Evolutionary conservation across 345 rosid species (phyloP).

Genomic region (Eucalyptus pauciflora): DNA sequence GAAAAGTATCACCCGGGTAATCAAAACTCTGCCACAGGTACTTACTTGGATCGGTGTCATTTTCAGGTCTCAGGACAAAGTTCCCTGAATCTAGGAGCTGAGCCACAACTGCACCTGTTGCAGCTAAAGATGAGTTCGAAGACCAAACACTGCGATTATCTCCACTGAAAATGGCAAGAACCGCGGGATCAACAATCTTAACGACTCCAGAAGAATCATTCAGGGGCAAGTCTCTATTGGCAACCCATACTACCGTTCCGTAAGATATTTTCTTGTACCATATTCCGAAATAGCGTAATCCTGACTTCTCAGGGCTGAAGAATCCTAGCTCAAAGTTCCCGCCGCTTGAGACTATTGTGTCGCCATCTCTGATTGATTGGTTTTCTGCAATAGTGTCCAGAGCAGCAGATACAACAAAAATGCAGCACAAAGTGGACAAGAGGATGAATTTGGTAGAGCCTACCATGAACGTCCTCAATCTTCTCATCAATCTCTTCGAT

Average conservation of each 20-base stretch:
- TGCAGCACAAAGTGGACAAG: neutral
- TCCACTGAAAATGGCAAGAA: slow-evolving; percentile 2
- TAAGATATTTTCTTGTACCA: slow-evolving; percentile 15
- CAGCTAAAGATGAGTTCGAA: slow-evolving; percentile 1
- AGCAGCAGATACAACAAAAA: neutral
- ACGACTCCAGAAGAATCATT: slow-evolving; percentile 7
- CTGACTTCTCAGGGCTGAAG: slow-evolving; percentile 9
- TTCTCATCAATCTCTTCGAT: neutral
- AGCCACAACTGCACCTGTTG: slow-evolving; percentile 2
- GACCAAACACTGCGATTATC: slow-evolving; percentile 8
- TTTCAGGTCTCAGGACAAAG: slow-evolving; percentile 19
- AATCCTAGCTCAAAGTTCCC: slow-evolving; percentile 27
- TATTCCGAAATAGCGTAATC: slow-evolving; percentile 22
- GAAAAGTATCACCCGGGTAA: slow-evolving; percentile 24
- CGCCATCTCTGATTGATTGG: neutral
- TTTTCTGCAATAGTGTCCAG: neutral
- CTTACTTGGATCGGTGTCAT: neutral
- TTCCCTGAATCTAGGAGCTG: slow-evolving; percentile 38
- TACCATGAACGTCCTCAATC: neutral
- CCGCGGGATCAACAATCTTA: neutral
- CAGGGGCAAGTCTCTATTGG: slow-evolving; percentile 25
- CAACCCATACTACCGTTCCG: slow-evolving; percentile 29
- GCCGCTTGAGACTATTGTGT: neutral
- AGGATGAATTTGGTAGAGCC: neutral
- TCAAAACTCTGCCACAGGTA: slow-evolving; percentile 52